phyloP scores from a whole-genome alignment of 2,329 filamentous ascomycete species.

The Akanthomyces uredinophilus region DNA sequence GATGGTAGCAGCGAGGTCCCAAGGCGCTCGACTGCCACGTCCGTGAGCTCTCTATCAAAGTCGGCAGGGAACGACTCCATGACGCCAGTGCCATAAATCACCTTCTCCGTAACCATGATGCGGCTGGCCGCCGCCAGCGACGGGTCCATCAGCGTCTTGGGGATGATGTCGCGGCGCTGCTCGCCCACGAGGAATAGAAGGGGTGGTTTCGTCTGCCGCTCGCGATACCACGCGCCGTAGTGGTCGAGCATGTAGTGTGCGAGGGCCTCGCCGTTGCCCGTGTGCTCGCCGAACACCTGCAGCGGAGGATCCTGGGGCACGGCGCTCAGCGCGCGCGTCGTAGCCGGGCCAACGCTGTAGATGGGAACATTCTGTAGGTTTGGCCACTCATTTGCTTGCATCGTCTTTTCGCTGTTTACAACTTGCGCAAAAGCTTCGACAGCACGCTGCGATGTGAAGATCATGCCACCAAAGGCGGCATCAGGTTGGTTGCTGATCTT shows the following conservation, averaged over 20 bases:
- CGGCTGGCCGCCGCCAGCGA: conserved; percentile 42
- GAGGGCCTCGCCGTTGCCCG: conserved; percentile 78
- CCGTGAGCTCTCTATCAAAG: conserved; percentile 49
- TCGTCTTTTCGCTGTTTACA: conserved; percentile 43
- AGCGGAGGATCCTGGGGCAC: conserved; percentile 45
- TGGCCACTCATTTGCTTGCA: conserved; percentile 37
- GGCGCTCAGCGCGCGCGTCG: conserved; percentile 65
- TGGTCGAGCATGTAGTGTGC: conserved; percentile 74
- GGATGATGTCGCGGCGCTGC: conserved; percentile 83
- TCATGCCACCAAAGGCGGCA: conserved; percentile 63
- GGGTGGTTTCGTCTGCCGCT: conserved; percentile 46
- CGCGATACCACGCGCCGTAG: conserved; percentile 54
- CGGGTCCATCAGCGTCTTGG: conserved; percentile 64
- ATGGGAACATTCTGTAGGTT: conserved; percentile 54
- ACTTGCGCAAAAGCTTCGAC: conserved; percentile 70
- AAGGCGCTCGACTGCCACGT: background rate
- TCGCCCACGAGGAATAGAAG: conserved; percentile 88
- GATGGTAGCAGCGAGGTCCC: conserved; percentile 30
- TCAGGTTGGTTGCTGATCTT: conserved; percentile 34
- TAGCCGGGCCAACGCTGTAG: conserved; percentile 79
- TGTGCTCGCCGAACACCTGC: conserved; percentile 70
- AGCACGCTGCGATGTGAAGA: conserved; percentile 79
- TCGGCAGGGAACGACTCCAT: conserved; percentile 71
- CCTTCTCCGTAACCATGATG: conserved; percentile 69
- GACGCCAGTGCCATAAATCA: conserved; percentile 82